A percentile compares a stretch with the other conserved stretches of the same genome.
Conservation (phyloP, 1,284 basidiomycete genomes). For the Baeospora myosura region DNA sequence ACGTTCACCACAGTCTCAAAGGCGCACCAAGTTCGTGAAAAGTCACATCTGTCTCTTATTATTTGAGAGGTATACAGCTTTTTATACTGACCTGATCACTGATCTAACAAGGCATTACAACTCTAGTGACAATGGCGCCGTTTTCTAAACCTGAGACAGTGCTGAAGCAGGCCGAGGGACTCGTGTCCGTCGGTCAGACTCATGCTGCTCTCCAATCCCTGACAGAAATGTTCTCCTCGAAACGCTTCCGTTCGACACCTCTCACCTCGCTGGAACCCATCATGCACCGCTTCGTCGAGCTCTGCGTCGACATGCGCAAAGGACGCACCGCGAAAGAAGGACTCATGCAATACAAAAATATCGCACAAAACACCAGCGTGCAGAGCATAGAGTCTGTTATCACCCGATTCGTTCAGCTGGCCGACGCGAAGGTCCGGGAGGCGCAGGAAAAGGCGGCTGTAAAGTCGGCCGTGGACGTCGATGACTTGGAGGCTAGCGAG, state of each 20-base stretch:
- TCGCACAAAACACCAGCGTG: constrained; percentile 89
- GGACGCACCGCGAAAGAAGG: constrained; percentile 93
- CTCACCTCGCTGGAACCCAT: constrained; percentile 91
- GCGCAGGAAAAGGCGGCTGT: constrained; percentile 84
- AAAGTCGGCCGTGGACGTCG: constrained; percentile 69
- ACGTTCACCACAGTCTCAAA: no score
- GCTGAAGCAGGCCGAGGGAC: constrained; percentile 86
- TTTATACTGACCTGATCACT: no score
- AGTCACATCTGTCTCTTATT: no score
- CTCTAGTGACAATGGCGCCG: constrained; percentile 69
- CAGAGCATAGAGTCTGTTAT: constrained; percentile 91
- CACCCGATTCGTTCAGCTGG: constrained; percentile 80
- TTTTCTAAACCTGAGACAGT: constrained; percentile 89
- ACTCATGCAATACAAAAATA: constrained; percentile 94
- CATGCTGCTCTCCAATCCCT: constrained; percentile 85
- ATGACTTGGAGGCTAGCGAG: constrained; percentile 86
- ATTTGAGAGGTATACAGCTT: no score
- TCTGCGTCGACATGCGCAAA: constrained; percentile 94
- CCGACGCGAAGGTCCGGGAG: constrained; percentile 82
- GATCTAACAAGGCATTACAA: no score
- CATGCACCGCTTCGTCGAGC: constrained; percentile 88
- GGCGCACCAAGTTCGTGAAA: no score
- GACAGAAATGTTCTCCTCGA: constrained; percentile 88
- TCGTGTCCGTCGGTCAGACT: constrained; percentile 84
- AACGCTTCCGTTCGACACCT: constrained; percentile 91